Percentiles rank a stretch among this genome's conserved stretches.
phyloP scores from a whole-genome alignment of 768 basidiomycete genomes.

The Paxillus rubicundulus region DNA sequence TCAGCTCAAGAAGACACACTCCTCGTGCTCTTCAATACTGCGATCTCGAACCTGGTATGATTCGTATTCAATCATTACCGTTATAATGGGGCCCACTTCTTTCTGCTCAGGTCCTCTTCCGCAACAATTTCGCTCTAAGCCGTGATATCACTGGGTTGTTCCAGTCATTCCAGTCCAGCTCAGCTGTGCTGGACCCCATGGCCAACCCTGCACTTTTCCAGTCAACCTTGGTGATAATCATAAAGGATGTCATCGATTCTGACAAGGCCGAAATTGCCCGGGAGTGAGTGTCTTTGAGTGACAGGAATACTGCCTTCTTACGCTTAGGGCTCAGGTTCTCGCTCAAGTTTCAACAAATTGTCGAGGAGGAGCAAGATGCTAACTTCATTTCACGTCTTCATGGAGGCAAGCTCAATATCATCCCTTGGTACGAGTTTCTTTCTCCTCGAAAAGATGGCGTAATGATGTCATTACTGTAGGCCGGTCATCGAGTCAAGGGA shows the following conservation, averaged over 20 bases:
- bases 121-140: slow-evolving; percentile 63
- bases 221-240: slow-evolving; percentile 59
- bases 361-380: slow-evolving; percentile 53
- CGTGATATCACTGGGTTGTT: slow-evolving; percentile 62
- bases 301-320: background rate
- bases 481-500: slow-evolving; percentile 62
- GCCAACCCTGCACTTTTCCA: slow-evolving; percentile 58
- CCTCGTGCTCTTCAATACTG: slow-evolving; percentile 63
- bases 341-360: slow-evolving; percentile 58
- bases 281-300: slow-evolving; percentile 41
- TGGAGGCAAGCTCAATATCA: slow-evolving; percentile 50
- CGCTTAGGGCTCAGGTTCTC: slow-evolving; percentile 40
- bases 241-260: slow-evolving; percentile 66
- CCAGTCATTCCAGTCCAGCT: slow-evolving; percentile 58
- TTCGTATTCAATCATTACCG: background rate
- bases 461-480: slow-evolving; percentile 5
- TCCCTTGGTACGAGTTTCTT: slow-evolving; percentile 44
- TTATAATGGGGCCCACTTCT: background rate
- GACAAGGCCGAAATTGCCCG: slow-evolving; percentile 56
- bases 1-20: slow-evolving; percentile 63
- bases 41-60: slow-evolving; percentile 58
- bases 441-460: background rate
- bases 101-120: slow-evolving; percentile 51
- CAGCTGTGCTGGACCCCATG: slow-evolving; percentile 54
- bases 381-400: slow-evolving; percentile 64